Evolutionary conservation across 805 yeast genomes (phyloP).

Genomic region (Kurtzmaniella cleridarum): DNA sequence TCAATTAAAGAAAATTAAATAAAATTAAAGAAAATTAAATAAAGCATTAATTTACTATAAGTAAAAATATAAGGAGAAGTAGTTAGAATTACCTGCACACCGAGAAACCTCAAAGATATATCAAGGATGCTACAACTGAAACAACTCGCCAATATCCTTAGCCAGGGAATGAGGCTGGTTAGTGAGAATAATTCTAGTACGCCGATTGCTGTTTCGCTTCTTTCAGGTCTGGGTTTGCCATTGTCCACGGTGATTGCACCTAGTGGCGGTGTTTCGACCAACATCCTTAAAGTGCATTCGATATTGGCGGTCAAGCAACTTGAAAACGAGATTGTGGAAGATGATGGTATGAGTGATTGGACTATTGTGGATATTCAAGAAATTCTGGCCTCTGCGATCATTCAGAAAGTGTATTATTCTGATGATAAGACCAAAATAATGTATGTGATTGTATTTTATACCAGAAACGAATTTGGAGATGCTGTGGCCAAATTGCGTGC

Average conservation of each 20-base stretch:
- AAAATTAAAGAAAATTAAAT: too few species aligned
- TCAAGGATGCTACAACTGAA: conserved; percentile 34
- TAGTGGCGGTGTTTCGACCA: conserved; percentile 14
- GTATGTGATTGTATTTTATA: conserved; percentile 30
- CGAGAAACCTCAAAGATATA: not conserved
- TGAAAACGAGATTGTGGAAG: conserved; percentile 5
- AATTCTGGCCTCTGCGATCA: conserved; percentile 3
- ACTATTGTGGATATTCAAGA: not conserved
- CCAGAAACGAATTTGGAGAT: conserved; percentile 17
- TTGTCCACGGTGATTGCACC: conserved; percentile 30
- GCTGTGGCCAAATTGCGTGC: conserved; percentile 31
- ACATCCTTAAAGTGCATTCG: conserved; percentile 26
- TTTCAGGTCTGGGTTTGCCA: conserved; percentile 34
- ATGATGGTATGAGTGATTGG: conserved; percentile 4
- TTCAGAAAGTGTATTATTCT: conserved; percentile 6
- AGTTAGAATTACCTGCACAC: too few species aligned
- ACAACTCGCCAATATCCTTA: conserved; percentile 29
- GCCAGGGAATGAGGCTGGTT: conserved; percentile 24
- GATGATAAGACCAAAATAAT: conserved; percentile 9
- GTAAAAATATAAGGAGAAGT: too few species aligned
- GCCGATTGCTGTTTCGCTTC: conserved; percentile 28
- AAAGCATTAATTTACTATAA: too few species aligned
- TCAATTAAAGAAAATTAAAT: too few species aligned
- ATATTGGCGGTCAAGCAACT: conserved; percentile 28
- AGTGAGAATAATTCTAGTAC: conserved; percentile 9